phyloP scores from a whole-genome alignment of 2,329 filamentous ascomycete species.

The Hymenoscyphus occultus region DNA sequence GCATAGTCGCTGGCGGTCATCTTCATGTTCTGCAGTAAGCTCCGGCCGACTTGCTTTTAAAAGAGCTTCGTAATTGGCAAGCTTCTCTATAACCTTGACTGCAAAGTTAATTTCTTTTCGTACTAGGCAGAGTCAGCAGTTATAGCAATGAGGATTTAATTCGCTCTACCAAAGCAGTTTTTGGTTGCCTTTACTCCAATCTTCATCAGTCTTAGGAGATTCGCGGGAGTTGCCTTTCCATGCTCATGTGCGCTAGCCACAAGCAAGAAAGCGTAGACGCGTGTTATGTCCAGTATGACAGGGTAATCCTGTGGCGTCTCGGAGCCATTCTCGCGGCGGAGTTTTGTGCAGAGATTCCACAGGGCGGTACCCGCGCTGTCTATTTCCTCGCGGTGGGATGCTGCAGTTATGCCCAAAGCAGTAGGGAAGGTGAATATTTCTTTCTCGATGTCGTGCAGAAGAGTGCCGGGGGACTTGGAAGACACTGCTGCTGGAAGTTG shows the following conservation, averaged over 20 bases:
- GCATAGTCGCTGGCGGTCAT: constrained; percentile 33
- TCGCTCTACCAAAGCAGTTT: constrained; percentile 54
- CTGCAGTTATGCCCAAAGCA: constrained; percentile 31
- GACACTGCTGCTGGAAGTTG: constrained; percentile 24
- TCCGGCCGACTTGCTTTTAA: constrained; percentile 36
- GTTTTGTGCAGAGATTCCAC: constrained; percentile 64
- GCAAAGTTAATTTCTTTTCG: constrained; percentile 53
- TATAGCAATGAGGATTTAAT: neutral
- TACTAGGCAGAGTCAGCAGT: constrained; percentile 23
- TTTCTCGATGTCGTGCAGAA: constrained; percentile 43
- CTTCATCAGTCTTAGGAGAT: constrained; percentile 58
- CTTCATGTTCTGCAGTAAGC: constrained; percentile 26
- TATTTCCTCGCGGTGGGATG: constrained; percentile 45
- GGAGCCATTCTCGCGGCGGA: constrained; percentile 40
- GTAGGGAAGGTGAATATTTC: constrained; percentile 39
- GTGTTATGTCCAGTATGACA: constrained; percentile 36
- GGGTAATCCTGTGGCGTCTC: constrained; percentile 26
- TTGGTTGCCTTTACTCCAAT: constrained; percentile 64
- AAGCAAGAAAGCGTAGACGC: constrained; percentile 63
- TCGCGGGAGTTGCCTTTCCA: constrained; percentile 34
- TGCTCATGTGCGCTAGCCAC: constrained; percentile 55
- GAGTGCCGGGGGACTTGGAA: constrained; percentile 21
- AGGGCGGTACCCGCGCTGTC: constrained; percentile 55
- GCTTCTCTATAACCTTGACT: constrained; percentile 59
- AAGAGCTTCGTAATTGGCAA: constrained; percentile 53